Evolutionary conservation across 805 yeast genomes (phyloP).

Genomic region (Schwanniomyces sp.): DNA sequence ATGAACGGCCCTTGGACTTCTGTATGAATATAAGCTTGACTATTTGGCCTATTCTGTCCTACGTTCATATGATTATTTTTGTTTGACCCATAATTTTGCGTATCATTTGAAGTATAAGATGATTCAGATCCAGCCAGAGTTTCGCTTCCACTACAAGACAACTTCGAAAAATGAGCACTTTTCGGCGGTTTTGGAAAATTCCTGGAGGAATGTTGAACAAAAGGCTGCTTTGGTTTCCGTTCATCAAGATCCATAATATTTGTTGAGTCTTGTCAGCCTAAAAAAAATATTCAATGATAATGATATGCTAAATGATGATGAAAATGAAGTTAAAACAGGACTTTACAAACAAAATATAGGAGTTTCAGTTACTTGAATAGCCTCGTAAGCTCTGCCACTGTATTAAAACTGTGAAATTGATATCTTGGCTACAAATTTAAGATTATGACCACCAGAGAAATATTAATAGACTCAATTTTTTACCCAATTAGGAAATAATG

Average conservation of each 20-base stretch:
- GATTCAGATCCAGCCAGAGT: conserved; percentile 32
- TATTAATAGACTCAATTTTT: background rate
- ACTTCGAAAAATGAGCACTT: background rate
- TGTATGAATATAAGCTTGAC: background rate
- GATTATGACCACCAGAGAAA: background rate
- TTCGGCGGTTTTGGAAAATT: background rate
- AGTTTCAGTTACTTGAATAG: background rate
- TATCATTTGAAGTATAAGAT: conserved; percentile 28
- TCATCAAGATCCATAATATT: background rate
- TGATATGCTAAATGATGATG: background rate
- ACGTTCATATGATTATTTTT: background rate
- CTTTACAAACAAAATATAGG: background rate
- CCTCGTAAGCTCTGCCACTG: background rate
- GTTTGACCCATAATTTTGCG: conserved; percentile 4
- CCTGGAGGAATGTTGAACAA: background rate
- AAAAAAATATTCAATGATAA: background rate
- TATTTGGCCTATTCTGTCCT: background rate
- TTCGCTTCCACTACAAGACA: conserved; percentile 29
- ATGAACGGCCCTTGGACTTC: background rate
- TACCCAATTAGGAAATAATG: background rate
- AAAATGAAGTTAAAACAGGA: background rate
- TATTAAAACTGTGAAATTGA: background rate
- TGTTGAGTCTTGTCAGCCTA: background rate
- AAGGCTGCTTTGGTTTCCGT: background rate
- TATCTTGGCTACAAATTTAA: background rate